A percentile compares a stretch with the other conserved stretches of the same genome.
Conservation (phyloP, 2,329 filamentous ascomycete species). For the Apiospora marii region DNA sequence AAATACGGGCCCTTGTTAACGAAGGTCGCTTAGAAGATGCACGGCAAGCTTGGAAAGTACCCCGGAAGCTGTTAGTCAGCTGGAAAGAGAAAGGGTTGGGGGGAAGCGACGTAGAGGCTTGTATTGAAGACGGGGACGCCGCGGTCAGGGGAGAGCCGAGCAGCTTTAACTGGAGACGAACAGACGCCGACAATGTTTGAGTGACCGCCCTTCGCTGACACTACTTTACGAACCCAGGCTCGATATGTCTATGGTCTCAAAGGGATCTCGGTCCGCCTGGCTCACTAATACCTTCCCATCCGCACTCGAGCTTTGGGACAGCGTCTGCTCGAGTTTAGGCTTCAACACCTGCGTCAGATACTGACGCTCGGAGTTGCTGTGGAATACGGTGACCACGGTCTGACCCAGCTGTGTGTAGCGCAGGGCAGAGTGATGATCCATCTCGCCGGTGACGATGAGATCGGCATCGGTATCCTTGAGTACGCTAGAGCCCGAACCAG, state of each 20-base stretch:
- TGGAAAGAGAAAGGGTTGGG: slow-evolving; percentile 65
- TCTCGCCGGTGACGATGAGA: slow-evolving; percentile 88
- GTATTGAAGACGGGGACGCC: slow-evolving; percentile 63
- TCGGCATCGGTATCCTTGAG: slow-evolving; percentile 77
- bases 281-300: slow-evolving; percentile 74
- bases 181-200: slow-evolving; percentile 32
- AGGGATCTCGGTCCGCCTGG: slow-evolving; percentile 85
- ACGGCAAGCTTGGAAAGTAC: slow-evolving; percentile 62
- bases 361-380: slow-evolving; percentile 90
- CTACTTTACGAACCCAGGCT: slow-evolving; percentile 39
- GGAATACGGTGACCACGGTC: slow-evolving; percentile 85
- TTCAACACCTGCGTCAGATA: slow-evolving; percentile 79
- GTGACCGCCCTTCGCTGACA: background rate
- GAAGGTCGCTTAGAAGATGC: slow-evolving; percentile 70
- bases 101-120: slow-evolving; percentile 60
- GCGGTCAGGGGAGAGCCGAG: slow-evolving; percentile 47
- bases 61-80: slow-evolving; percentile 56
- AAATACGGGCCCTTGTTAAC: slow-evolving; percentile 63
- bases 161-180: slow-evolving; percentile 38
- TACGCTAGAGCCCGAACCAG: slow-evolving; percentile 84
- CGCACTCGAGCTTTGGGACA: slow-evolving; percentile 59
- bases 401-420: slow-evolving; percentile 84
- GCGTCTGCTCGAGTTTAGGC: slow-evolving; percentile 65
- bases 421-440: slow-evolving; percentile 92
- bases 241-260: slow-evolving; percentile 71